These are phyloP conservation scores for Metarhizium anisopliae DNA, from an alignment of 2,329 filamentous ascomycete genomes.

Conservation along the genomic window DNA sequence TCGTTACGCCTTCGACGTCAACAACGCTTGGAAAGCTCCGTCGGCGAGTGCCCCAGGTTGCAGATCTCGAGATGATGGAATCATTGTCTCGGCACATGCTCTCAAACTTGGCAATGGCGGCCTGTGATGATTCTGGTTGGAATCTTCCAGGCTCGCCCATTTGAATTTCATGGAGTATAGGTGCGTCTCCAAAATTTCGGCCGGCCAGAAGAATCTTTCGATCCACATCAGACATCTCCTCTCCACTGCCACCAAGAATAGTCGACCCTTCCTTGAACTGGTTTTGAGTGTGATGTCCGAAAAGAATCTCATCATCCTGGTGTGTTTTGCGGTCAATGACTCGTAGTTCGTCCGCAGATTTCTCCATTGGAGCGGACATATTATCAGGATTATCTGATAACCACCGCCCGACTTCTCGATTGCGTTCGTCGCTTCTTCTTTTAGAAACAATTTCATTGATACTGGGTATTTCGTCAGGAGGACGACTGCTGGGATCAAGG, in stretches of 20 bases:
- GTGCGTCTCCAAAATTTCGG: constrained; percentile 41
- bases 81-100: constrained; percentile 44
- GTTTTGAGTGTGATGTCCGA: constrained; percentile 42
- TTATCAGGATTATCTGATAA: constrained; percentile 26
- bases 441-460: constrained; percentile 38
- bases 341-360: constrained; percentile 14
- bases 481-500: constrained; percentile 36
- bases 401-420: constrained; percentile 43
- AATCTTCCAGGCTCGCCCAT: constrained; percentile 18
- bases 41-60: constrained; percentile 62
- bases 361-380: constrained; percentile 16
- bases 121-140: constrained; percentile 43
- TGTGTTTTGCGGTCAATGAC: constrained; percentile 12
- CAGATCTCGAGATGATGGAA: constrained; percentile 52
- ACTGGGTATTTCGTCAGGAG: constrained; percentile 34
- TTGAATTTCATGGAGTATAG: constrained; percentile 36
- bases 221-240: constrained; percentile 36
- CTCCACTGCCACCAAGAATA: constrained; percentile 36
- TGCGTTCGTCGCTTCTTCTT: constrained; percentile 35
- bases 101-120: constrained; percentile 44
- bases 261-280: constrained; percentile 37
- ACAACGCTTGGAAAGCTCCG: constrained; percentile 51
- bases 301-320: constrained; percentile 33
- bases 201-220: constrained; percentile 38
- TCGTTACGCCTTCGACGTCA: constrained; percentile 43